These are phyloP conservation scores for Pythium rhizo-oryzae DNA, from an alignment of 352 stramenopile species.

Conservation along the genomic window DNA sequence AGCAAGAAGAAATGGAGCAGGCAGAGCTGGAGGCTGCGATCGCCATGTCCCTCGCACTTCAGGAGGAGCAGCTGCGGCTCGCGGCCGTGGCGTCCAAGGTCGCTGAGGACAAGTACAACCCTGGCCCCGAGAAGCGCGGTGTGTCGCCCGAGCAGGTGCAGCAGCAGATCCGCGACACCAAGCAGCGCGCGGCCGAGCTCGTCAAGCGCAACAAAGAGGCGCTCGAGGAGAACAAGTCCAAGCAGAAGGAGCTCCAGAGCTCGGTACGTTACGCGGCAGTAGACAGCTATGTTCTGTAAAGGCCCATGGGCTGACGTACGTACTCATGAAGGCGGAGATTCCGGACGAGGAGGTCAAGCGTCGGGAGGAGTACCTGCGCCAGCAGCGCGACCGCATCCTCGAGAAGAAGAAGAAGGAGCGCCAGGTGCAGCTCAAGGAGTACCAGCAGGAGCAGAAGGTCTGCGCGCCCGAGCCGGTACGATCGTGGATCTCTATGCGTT, in stretches of 20 bases:
- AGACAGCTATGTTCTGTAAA: background rate
- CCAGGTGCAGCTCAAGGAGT: slow-evolving; percentile 72
- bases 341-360: slow-evolving; percentile 72
- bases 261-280: slow-evolving; percentile 4
- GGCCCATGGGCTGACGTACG: background rate
- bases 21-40: slow-evolving; percentile 77
- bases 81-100: slow-evolving; percentile 54
- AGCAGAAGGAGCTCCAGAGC: slow-evolving; percentile 67
- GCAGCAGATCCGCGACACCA: slow-evolving; percentile 60
- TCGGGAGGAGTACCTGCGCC: slow-evolving; percentile 73
- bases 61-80: slow-evolving; percentile 68
- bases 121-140: slow-evolving; percentile 31
- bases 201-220: slow-evolving; percentile 76
- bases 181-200: slow-evolving; percentile 73
- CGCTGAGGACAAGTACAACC: slow-evolving; percentile 67
- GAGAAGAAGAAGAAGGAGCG: slow-evolving; percentile 84
- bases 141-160: slow-evolving; percentile 59
- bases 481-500: background rate
- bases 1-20: slow-evolving; percentile 87
- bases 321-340: slow-evolving; percentile 46
- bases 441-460: slow-evolving; percentile 71
- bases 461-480: slow-evolving; percentile 53
- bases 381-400: slow-evolving; percentile 76
- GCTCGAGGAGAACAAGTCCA: slow-evolving; percentile 69
- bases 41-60: slow-evolving; percentile 73